A percentile compares a stretch with the other conserved stretches of the same genome.
These are phyloP conservation scores for Scalesia atractyloides DNA, from an alignment of 129 eudicot species.

Conservation along the genomic window DNA sequence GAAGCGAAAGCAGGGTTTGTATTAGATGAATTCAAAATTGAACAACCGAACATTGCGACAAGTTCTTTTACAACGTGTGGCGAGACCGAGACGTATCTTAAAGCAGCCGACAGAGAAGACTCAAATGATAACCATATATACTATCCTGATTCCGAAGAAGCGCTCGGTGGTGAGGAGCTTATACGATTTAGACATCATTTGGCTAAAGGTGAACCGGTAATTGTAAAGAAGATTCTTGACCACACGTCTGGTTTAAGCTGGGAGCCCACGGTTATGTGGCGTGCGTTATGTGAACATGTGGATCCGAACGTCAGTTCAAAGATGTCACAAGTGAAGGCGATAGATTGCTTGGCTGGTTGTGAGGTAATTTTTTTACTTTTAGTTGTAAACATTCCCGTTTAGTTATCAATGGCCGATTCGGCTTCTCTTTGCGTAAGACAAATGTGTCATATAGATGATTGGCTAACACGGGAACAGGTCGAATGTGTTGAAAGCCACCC, in stretches of 20 bases:
- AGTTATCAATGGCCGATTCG: neutral
- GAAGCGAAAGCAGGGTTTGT: slow-evolving; percentile 44
- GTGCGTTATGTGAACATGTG: slow-evolving; percentile 61
- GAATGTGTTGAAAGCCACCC: neutral
- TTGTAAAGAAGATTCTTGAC: slow-evolving; percentile 64
- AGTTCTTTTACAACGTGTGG: slow-evolving; percentile 12
- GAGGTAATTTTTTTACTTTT: slow-evolving; percentile 49
- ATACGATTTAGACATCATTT: slow-evolving; percentile 60
- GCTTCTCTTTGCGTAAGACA: neutral
- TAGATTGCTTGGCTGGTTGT: slow-evolving; percentile 73
- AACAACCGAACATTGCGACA: slow-evolving; percentile 13
- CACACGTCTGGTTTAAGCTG: slow-evolving; percentile 70
- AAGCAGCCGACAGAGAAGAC: slow-evolving; percentile 58
- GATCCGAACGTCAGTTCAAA: slow-evolving; percentile 43
- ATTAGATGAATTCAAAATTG: slow-evolving; percentile 20
- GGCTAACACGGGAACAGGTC: neutral
- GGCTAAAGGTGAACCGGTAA: slow-evolving; percentile 75
- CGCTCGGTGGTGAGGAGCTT: slow-evolving; percentile 37
- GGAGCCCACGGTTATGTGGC: slow-evolving; percentile 96
- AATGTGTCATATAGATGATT: neutral
- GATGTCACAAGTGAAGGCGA: slow-evolving; percentile 63
- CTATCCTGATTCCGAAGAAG: slow-evolving; percentile 49
- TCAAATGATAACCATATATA: slow-evolving; percentile 63
- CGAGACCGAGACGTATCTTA: slow-evolving; percentile 27
- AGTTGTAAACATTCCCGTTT: neutral